Evolutionary conservation across 805 yeast genomes (phyloP).

Genomic region (Candida tammaniensis): DNA sequence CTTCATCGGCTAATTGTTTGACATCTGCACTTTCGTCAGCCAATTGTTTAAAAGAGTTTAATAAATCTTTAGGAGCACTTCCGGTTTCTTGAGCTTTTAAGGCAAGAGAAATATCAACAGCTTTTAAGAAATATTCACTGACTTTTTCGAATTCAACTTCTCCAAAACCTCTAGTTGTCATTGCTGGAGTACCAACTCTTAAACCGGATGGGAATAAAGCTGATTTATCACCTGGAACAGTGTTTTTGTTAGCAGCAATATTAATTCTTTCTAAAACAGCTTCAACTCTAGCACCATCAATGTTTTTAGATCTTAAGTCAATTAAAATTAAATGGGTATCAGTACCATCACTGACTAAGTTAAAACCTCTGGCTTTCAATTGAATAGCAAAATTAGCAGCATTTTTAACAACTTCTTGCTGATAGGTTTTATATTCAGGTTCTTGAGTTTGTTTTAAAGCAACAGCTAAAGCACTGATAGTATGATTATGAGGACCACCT

Average conservation of each 20-base stretch:
- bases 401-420: constrained; percentile 80
- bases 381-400: constrained; percentile 80
- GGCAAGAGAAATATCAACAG: constrained; percentile 63
- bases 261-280: constrained; percentile 90
- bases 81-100: constrained; percentile 62
- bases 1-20: constrained; percentile 51
- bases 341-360: constrained; percentile 90
- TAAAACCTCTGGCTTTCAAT: constrained; percentile 70
- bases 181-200: constrained; percentile 97
- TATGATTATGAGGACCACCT: constrained; percentile 99
- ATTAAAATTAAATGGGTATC: constrained; percentile 96
- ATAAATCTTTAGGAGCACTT: constrained; percentile 52
- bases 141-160: constrained; percentile 81
- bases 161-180: constrained; percentile 96
- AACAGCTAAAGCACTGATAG: constrained; percentile 95
- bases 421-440: constrained; percentile 90
- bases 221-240: constrained; percentile 96
- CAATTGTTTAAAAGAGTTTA: constrained; percentile 67
- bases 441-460: constrained; percentile 92
- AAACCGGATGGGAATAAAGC: constrained; percentile 97
- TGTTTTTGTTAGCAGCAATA: constrained; percentile 95
- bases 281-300: constrained; percentile 97
- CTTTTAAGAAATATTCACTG: constrained; percentile 75
- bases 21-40: constrained; percentile 66
- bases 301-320: constrained; percentile 80